A percentile compares a stretch with the other conserved stretches of the same genome.
Conservation (phyloP, 495 filamentous ascomycete genomes). For the Podospora appendiculata region DNA sequence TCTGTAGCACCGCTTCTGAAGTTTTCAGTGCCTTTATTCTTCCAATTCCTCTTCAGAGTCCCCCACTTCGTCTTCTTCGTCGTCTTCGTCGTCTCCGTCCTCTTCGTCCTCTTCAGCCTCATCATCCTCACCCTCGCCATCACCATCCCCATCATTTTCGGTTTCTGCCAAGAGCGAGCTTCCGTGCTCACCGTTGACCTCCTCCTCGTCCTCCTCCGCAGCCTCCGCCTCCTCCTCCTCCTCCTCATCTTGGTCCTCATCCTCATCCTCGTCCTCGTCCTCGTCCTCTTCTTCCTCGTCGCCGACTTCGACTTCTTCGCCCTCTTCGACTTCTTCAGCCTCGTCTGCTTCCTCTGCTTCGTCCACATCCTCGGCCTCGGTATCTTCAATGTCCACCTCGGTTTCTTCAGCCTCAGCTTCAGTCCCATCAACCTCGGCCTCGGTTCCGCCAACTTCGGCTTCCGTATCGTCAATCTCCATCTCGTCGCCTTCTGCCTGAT, state of each 20-base stretch:
- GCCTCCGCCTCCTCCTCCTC: slow-evolving; percentile 16
- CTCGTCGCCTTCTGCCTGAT: not conserved
- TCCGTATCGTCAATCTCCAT: not conserved
- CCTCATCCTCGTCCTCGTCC: slow-evolving; percentile 12
- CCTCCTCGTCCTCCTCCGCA: slow-evolving; percentile 8
- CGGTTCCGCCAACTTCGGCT: not conserved
- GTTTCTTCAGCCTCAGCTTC: not conserved
- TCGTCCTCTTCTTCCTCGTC: slow-evolving; percentile 17
- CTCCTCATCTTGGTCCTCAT: slow-evolving; percentile 11
- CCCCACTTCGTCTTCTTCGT: too few species aligned
- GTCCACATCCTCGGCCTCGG: slow-evolving; percentile 7
- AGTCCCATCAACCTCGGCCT: not conserved
- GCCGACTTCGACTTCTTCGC: slow-evolving; percentile 6
- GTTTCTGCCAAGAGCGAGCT: too few species aligned
- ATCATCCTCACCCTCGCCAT: slow-evolving; percentile 5
- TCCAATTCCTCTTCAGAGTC: too few species aligned
- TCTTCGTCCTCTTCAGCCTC: slow-evolving; percentile 1
- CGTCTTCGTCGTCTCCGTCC: too few species aligned
- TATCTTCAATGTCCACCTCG: not conserved
- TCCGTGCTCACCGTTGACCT: not conserved
- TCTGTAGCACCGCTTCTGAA: too few species aligned
- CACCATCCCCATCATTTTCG: not conserved
- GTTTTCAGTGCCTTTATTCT: too few species aligned
- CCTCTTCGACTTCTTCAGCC: slow-evolving; percentile 8
- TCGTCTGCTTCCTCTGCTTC: slow-evolving; percentile 1